Conservation (phyloP, 257 asterid genomes). For the Solanum chilense region DNA sequence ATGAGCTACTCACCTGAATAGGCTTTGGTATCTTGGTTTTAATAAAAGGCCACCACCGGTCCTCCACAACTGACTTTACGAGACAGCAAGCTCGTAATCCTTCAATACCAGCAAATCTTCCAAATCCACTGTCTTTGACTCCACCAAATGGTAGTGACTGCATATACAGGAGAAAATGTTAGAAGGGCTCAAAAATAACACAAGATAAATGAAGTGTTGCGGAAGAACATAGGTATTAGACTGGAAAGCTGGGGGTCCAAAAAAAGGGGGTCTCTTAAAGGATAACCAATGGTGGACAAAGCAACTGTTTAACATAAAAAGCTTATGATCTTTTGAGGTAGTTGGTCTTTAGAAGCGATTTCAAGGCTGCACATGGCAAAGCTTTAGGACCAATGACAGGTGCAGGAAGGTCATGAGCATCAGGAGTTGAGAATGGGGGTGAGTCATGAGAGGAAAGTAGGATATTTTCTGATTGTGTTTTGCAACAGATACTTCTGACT, state of each 20-base stretch:
- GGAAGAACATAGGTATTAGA: neutral
- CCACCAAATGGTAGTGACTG: slow-evolving; percentile 99
- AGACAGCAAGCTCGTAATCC: slow-evolving; percentile 97
- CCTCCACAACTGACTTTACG: slow-evolving; percentile 87
- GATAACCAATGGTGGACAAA: neutral
- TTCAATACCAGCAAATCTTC: slow-evolving; percentile 94
- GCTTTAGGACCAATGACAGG: neutral
- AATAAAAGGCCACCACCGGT: slow-evolving; percentile 90
- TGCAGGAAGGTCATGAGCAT: neutral
- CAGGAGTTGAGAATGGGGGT: neutral
- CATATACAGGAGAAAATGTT: neutral
- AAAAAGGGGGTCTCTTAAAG: neutral
- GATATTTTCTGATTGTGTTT: neutral
- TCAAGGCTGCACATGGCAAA: neutral
- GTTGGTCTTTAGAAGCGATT: neutral
- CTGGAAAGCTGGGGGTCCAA: neutral
- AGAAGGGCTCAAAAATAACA: neutral
- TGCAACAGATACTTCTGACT: neutral
- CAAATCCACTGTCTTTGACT: slow-evolving; percentile 92
- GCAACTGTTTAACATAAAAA: neutral
- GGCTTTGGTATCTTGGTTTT: slow-evolving; percentile 95
- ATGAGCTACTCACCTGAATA: slow-evolving; percentile 49
- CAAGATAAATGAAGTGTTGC: too few species aligned
- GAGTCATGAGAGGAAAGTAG: neutral
- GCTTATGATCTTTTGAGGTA: neutral